Conservation (phyloP, 1,139 yeast genomes). For the Yamadazyma spencermartinsiae region DNA sequence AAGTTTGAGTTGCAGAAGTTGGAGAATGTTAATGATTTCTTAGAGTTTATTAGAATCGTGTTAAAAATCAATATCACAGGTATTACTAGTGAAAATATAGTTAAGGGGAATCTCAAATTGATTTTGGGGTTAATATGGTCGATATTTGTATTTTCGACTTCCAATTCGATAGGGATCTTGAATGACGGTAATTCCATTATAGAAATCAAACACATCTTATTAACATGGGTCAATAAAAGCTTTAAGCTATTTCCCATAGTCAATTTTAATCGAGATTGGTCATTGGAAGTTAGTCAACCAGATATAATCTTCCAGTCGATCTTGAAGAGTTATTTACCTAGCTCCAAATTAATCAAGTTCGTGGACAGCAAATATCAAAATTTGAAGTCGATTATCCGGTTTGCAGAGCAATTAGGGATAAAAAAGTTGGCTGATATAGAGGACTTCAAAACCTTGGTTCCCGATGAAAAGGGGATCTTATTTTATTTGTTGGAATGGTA, state of each 20-base stretch:
- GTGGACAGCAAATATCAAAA: constrained; percentile 36
- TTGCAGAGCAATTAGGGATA: constrained; percentile 47
- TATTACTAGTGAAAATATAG: constrained; percentile 68
- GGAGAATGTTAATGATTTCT: constrained; percentile 59
- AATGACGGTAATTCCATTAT: constrained; percentile 35
- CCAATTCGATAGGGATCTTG: constrained; percentile 27
- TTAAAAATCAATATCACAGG: constrained; percentile 53
- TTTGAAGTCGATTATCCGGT: constrained; percentile 21
- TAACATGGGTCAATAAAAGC: constrained; percentile 35
- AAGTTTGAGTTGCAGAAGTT: constrained; percentile 57
- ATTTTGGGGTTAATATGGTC: constrained; percentile 71
- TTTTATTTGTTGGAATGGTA: constrained; percentile 69
- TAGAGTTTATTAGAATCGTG: constrained; percentile 54
- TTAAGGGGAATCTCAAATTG: constrained; percentile 62
- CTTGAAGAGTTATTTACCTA: constrained; percentile 21
- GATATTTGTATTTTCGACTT: constrained; percentile 51
- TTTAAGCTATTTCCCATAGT: constrained; percentile 20
- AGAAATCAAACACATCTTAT: constrained; percentile 34
- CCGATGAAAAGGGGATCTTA: constrained; percentile 68
- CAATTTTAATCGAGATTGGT: constrained; percentile 43
- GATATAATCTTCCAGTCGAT: constrained; percentile 27
- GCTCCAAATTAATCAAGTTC: constrained; percentile 26
- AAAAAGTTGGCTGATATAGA: constrained; percentile 61
- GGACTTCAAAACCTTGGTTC: constrained; percentile 52
- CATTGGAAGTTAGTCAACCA: constrained; percentile 32